Evolutionary conservation across 2,329 filamentous ascomycete genomes (phyloP).

Genomic region (Fulvia fulva): DNA sequence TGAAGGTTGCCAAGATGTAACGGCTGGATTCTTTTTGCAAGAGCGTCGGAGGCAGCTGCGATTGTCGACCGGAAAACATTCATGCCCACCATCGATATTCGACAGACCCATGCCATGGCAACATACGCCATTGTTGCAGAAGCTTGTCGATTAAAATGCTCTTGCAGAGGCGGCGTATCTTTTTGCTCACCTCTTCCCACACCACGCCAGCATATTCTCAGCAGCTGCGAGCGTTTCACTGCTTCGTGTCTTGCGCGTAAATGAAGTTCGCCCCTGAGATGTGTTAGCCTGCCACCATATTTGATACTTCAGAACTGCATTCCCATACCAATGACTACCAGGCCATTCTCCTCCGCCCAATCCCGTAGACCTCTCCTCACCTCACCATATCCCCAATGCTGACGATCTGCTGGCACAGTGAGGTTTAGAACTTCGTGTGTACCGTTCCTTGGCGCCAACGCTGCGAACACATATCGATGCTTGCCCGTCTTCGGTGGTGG

Average conservation of each 20-base stretch:
- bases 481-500: conserved; percentile 55
- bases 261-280: conserved; percentile 42
- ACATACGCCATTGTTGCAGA: too few relatives aligned
- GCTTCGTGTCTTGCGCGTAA: conserved; percentile 47
- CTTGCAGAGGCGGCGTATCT: too few relatives aligned
- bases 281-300: conserved; percentile 2
- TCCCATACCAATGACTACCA: conserved; percentile 44
- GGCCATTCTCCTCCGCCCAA: conserved; percentile 48
- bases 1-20: too few relatives aligned
- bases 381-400: conserved; percentile 54
- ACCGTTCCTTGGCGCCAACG: conserved; percentile 45
- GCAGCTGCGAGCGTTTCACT: too few relatives aligned
- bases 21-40: too few relatives aligned
- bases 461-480: conserved; percentile 56
- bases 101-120: too few relatives aligned
- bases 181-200: too few relatives aligned
- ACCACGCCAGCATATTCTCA: too few relatives aligned
- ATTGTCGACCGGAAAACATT: too few relatives aligned
- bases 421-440: conserved; percentile 42
- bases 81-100: too few relatives aligned
- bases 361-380: conserved; percentile 49
- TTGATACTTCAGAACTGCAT: not conserved
- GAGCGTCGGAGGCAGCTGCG: too few relatives aligned
- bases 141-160: too few relatives aligned
- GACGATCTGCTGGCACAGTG: conserved; percentile 45